Evolutionary conservation across 495 filamentous ascomycete species (phyloP).

Genomic region (Coniosporium apollinis): DNA sequence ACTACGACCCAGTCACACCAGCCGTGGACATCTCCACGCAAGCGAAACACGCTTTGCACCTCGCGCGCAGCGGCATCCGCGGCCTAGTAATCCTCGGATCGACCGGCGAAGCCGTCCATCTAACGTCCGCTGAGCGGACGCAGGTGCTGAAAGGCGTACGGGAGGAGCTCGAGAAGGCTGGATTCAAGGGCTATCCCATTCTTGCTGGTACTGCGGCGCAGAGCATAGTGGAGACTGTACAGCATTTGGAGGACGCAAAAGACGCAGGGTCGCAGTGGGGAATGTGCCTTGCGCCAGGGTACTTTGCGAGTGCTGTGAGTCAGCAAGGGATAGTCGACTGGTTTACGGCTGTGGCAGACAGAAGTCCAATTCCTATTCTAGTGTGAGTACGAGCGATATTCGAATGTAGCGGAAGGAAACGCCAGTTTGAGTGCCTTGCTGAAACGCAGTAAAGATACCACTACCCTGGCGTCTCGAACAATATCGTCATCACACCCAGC

Average conservation of each 20-base stretch:
- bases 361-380: constrained; percentile 15
- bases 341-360: constrained; percentile 15
- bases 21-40: constrained; percentile 39
- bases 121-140: constrained; percentile 40
- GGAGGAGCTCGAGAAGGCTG: constrained; percentile 33
- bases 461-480: constrained; percentile 49
- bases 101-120: constrained; percentile 53
- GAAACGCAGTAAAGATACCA: constrained; percentile 32
- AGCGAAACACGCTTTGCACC: constrained; percentile 40
- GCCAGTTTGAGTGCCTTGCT: not conserved
- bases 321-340: constrained; percentile 15
- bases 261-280: constrained; percentile 48
- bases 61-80: constrained; percentile 42
- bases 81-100: constrained; percentile 51
- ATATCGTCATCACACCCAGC: constrained; percentile 34
- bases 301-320: constrained; percentile 13
- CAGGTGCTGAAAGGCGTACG: constrained; percentile 37
- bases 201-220: constrained; percentile 52
- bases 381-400: constrained; percentile 7
- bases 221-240: constrained; percentile 44
- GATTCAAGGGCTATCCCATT: constrained; percentile 44
- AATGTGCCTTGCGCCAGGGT: constrained; percentile 16
- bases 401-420: too few relatives aligned
- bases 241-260: constrained; percentile 37
- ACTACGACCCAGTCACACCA: constrained; percentile 22